Base-by-base conservation (phyloP, 2,329 filamentous ascomycete genomes). In the Zopfia rhizophila region DNA sequence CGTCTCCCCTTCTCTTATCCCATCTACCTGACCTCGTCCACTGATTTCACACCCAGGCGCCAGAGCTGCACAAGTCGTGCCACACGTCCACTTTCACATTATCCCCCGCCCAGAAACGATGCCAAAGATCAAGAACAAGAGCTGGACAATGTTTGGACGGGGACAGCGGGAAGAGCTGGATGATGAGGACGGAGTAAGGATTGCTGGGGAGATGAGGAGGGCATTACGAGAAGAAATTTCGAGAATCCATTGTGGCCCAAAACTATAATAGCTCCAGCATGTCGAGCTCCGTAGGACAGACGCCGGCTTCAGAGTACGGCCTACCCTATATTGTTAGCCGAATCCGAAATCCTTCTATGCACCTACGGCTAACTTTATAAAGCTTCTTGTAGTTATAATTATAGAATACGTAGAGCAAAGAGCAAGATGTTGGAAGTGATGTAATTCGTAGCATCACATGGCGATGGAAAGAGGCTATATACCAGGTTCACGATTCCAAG, bases 71-170 rank as follows among this genome's bases (percentile, higher is more conserved):
- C 93, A 97, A 75, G 91, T 96, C 12, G 91, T 97, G 2, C 88
- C 89, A 16, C 93, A 97, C 71, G 87, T 95, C 36, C 93, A 99
- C 72, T 97, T 95, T 69, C 94, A 99, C 62, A 82, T 97, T 39
- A 95, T 99, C 23, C 93, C 93, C 0, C 78, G 93, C 25, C 91
- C 92, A 25, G 72, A 64, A 16, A 77, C 78, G 11, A 68, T 68
- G 59, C 69, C 71, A 0, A 84, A 88, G 42, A 69, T 77, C 24
- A 74, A 75, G 45, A 74, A 72, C 58, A 82, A 82, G 76, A 86
- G 85, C 66, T 92, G 91, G 75, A 90, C 87, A 33, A 92, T 92
- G 89, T 93, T 93, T 75, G 90, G 89, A 1, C 74, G 86, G 11
- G 90, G 90, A 0, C 78, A 81, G 65, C 76, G 90, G 43, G 84